phyloP scores from a whole-genome alignment of 2,329 filamentous ascomycete species.

The Rugonectria rugulosa region DNA sequence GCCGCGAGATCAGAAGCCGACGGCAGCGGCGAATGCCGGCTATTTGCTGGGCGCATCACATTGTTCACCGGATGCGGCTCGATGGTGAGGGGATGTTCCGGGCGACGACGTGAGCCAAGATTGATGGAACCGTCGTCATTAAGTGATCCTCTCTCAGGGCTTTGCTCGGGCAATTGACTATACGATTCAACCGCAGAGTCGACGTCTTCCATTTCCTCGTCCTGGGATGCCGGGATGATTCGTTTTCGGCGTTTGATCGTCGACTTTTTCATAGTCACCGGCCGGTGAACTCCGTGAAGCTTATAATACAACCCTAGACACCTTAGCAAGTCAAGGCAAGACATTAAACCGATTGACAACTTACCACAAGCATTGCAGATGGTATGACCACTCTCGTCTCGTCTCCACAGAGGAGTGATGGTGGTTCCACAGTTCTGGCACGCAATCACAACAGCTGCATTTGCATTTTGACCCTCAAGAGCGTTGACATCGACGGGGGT shows the following conservation, averaged over 20 bases:
- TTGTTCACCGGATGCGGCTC: conserved; percentile 56
- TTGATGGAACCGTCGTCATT: conserved; percentile 73
- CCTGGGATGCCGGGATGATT: conserved; percentile 80
- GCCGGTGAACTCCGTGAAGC: conserved; percentile 90
- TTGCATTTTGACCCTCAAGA: conserved; percentile 42
- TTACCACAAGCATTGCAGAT: conserved; percentile 98
- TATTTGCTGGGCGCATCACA: conserved; percentile 52
- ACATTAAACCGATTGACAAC: conserved; percentile 45
- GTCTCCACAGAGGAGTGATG: conserved; percentile 93
- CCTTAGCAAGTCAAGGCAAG: conserved; percentile 18
- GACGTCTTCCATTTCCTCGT: conserved; percentile 58
- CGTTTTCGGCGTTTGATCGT: conserved; percentile 96
- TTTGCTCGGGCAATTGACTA: conserved; percentile 46
- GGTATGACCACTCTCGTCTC: conserved; percentile 92
- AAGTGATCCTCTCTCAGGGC: conserved; percentile 60
- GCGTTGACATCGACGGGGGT: conserved; percentile 46
- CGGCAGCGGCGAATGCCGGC: conserved; percentile 53
- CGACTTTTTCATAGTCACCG: conserved; percentile 98
- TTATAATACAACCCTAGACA: conserved; percentile 88
- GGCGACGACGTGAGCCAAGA: conserved; percentile 62
- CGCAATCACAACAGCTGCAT: conserved; percentile 70
- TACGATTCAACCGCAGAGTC: conserved; percentile 50
- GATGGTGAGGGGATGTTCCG: conserved; percentile 54
- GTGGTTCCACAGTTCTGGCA: conserved; percentile 98
- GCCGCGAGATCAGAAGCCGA: conserved; percentile 55